Evolutionary conservation across 805 yeast genomes (phyloP), one percentile per base, ranked within the genome.

Genomic region (Maudiozyma turicensis): DNA sequence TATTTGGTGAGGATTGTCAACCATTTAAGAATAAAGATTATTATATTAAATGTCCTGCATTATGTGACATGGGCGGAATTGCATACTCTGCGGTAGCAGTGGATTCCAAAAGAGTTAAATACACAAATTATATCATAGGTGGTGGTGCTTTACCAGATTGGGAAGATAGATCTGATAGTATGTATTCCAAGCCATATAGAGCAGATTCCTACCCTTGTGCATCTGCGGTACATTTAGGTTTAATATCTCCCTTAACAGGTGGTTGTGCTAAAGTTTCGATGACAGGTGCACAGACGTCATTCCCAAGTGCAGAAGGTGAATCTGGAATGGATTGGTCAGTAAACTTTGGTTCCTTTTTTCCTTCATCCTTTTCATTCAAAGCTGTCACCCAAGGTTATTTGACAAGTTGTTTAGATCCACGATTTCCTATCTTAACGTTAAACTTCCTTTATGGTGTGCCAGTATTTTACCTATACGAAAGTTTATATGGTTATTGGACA

Each of bases 181-280:
- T 81, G 8, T n/a, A 8, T 29, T 69, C 86, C 0, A 57, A 67
- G 29, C 89, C 90, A 0, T 90, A 88, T 60, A 72, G 98, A 54
- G 90, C 87, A 0, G 98, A 90, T 66, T 86, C 96, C 1, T 89
- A 73, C 57, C 82, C 91, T 0, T 90, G 98, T 63, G 91, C 89
- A 0, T 84, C 96, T 2, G 97, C 93, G 0, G 78, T 86, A 4
- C 96, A 90, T 65, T 81, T 90, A 2, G 96, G 96, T 1, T 64
- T 82, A 0, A 68, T 89, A 0, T 82, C 93, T 0, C 82, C 91
- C 11, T 59, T 73, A 30, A 70, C 69, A 50, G 98, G 98, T 2
- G 96, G 95, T 0, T 84, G 91, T 61, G 89, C 86, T 0, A 71
- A 75, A 46, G 54, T 85, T 14, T 67, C 79, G 1, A 82, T 78